Evolutionary conservation across 352 stramenopile genomes (phyloP).

Genomic region (Stramenopiles sp.): DNA sequence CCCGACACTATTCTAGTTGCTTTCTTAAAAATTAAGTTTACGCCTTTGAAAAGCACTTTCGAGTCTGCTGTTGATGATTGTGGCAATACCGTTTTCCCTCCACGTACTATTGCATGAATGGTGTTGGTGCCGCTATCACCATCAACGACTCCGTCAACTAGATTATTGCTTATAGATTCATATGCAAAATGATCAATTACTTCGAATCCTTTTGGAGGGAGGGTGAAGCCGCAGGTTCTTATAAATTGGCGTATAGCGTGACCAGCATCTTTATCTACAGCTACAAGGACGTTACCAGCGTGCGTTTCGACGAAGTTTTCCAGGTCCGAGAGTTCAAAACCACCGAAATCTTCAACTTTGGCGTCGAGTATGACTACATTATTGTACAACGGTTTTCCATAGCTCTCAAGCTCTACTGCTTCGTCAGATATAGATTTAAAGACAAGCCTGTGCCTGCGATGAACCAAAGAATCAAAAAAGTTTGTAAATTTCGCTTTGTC

Average conservation of each 20-base stretch:
- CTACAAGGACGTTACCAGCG: not conserved
- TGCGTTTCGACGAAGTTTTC: not conserved
- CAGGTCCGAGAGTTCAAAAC: not conserved
- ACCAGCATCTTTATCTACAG: not conserved
- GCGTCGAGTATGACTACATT: not conserved
- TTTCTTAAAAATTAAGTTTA: not conserved
- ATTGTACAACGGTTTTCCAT: not conserved
- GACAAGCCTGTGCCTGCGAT: not conserved
- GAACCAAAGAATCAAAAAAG: not conserved
- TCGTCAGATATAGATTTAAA: not conserved
- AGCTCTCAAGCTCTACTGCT: not conserved
- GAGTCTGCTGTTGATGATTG: not conserved
- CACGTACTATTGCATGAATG: not conserved
- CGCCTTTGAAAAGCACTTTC: not conserved
- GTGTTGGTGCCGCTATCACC: not conserved
- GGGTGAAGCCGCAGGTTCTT: not conserved
- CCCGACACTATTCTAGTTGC: not conserved
- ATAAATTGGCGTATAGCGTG: not conserved
- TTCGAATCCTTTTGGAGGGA: not conserved
- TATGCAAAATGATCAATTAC: not conserved
- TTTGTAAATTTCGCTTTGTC: not conserved
- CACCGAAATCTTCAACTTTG: not conserved
- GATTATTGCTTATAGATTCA: not conserved
- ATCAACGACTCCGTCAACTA: not conserved
- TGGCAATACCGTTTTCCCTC: not conserved